phyloP scores from a whole-genome alignment of 2,329 filamentous ascomycete genomes.

The Coleophoma eucalyptorum region DNA sequence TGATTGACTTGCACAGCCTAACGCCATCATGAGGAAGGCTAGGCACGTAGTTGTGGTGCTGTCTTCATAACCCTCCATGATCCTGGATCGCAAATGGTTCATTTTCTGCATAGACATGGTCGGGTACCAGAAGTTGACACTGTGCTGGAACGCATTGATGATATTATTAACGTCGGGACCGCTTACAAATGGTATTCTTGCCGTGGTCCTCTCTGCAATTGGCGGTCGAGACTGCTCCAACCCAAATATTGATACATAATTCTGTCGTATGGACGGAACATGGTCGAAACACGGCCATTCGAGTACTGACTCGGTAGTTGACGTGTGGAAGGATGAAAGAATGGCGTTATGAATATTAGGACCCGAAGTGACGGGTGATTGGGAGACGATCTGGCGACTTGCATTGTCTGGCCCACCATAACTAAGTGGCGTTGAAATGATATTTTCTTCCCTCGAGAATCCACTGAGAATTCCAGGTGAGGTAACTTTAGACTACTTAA shows the following conservation, averaged over 20 bases:
- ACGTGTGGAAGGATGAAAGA: constrained; percentile 45
- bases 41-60: constrained; percentile 36
- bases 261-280: constrained; percentile 37
- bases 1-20: constrained; percentile 42
- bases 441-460: neutral
- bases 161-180: constrained; percentile 37
- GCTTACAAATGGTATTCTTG: constrained; percentile 38
- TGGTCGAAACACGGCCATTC: constrained; percentile 46
- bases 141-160: constrained; percentile 39
- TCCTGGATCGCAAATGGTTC: constrained; percentile 24
- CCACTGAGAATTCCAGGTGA: neutral
- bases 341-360: constrained; percentile 36
- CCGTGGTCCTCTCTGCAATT: constrained; percentile 28
- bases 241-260: constrained; percentile 41
- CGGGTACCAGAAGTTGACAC: constrained; percentile 51
- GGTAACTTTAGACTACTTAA: neutral
- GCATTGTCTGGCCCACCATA: neutral
- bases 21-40: constrained; percentile 40
- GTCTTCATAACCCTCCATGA: constrained; percentile 32
- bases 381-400: neutral
- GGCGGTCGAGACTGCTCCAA: constrained; percentile 39
- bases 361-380: neutral
- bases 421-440: neutral
- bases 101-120: constrained; percentile 37
- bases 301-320: constrained; percentile 46